phyloP scores from a whole-genome alignment of 2,329 filamentous ascomycete genomes.

The Cytospora piceicola region DNA sequence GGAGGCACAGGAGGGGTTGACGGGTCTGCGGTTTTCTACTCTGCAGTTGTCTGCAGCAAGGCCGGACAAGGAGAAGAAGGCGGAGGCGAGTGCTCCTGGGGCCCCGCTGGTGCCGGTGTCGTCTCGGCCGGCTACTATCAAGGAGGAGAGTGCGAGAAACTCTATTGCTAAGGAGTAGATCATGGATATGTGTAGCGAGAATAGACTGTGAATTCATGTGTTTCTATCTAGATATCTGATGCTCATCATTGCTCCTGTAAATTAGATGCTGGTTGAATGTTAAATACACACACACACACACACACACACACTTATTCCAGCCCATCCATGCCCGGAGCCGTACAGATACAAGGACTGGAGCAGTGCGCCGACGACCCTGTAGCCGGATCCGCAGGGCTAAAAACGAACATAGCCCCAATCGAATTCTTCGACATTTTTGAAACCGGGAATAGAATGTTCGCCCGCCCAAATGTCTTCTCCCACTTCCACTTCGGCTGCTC shows the following conservation, averaged over 20 bases:
- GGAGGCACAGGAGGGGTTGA: neutral
- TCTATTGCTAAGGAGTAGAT: neutral
- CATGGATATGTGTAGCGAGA: too few species aligned
- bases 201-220: too few species aligned
- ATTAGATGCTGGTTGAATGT: too few species aligned
- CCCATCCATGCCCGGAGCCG: neutral
- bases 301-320: neutral
- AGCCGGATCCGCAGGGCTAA: neutral
- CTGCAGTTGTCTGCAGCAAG: neutral
- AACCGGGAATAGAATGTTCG: conserved; percentile 4
- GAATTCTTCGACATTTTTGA: neutral
- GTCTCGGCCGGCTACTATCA: neutral
- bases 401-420: conserved; percentile 8
- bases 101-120: conserved; percentile 16
- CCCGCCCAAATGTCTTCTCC: conserved; percentile 10
- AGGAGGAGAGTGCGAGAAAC: conserved; percentile 8
- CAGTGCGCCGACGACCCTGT: neutral
- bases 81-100: conserved; percentile 1
- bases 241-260: too few species aligned
- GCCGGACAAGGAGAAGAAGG: conserved; percentile 8
- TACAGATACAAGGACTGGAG: neutral
- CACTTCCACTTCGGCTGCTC: conserved; percentile 5
- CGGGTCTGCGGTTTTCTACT: neutral
- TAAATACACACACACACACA: too few species aligned
- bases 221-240: too few species aligned